A percentile compares a stretch with the other conserved stretches of the same genome.
phyloP scores from a whole-genome alignment of 2,329 filamentous ascomycete species.

The Plenodomus biglobosus region DNA sequence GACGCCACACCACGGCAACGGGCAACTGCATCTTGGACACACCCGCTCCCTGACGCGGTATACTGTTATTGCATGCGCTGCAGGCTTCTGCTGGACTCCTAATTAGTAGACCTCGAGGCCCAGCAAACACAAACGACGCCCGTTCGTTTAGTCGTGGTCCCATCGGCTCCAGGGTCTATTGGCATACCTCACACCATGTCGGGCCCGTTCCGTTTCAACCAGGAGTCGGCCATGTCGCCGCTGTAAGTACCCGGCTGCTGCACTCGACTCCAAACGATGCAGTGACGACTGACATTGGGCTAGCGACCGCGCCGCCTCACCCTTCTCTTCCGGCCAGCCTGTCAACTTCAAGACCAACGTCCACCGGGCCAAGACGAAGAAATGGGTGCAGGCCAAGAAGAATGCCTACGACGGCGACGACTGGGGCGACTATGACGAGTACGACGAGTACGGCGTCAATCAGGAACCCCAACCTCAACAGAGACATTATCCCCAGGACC shows the following conservation, averaged over 20 bases:
- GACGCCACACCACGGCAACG: background rate
- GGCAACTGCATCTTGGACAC: background rate
- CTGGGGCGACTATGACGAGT: slow-evolving; percentile 72
- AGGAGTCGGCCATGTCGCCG: slow-evolving; percentile 41
- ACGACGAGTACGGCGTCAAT: slow-evolving; percentile 58
- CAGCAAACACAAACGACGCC: too few species aligned
- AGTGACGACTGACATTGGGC: slow-evolving; percentile 14
- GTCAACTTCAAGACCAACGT: slow-evolving; percentile 79
- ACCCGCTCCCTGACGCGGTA: background rate
- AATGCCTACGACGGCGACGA: slow-evolving; percentile 91
- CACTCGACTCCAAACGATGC: background rate
- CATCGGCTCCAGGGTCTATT: slow-evolving; percentile 2
- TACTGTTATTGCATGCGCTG: slow-evolving; percentile 19
- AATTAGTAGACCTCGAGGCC: too few species aligned
- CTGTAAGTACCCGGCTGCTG: slow-evolving; percentile 33
- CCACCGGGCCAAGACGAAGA: slow-evolving; percentile 84
- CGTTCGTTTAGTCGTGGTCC: too few species aligned
- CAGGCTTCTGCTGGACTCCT: slow-evolving; percentile 5
- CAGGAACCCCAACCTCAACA: slow-evolving; percentile 48
- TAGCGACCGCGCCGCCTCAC: slow-evolving; percentile 34
- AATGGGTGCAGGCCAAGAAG: slow-evolving; percentile 89
- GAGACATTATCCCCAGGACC: slow-evolving; percentile 46
- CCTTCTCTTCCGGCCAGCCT: slow-evolving; percentile 42
- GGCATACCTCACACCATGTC: slow-evolving; percentile 34
- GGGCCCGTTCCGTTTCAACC: slow-evolving; percentile 45